Percentiles rank a stretch among this genome's conserved stretches.
Conservation (phyloP, 495 filamentous ascomycete species). For the Hypoxylon perforatum region DNA sequence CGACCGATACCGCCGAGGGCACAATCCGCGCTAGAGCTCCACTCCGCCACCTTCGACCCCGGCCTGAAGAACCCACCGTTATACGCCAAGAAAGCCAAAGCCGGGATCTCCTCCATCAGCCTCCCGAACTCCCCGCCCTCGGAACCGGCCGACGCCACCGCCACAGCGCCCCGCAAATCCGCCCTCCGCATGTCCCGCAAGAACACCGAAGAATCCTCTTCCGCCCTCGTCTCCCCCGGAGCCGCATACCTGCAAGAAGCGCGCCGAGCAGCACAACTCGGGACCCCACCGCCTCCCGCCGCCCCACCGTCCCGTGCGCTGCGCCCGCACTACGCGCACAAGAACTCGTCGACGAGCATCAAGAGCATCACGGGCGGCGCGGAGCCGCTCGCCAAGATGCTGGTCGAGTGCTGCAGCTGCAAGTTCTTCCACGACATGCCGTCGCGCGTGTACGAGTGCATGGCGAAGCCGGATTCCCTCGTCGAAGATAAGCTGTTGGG, state of each 20-base stretch:
- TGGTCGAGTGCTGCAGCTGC: constrained; percentile 85
- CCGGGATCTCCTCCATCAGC: constrained; percentile 36
- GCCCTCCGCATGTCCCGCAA: constrained; percentile 41
- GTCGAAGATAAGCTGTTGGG: constrained; percentile 59
- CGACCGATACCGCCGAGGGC: constrained; percentile 32
- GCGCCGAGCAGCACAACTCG: constrained; percentile 34
- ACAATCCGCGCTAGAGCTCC: constrained; percentile 41
- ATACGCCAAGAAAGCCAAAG: constrained; percentile 38
- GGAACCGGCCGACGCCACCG: constrained; percentile 31
- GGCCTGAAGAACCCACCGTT: constrained; percentile 48
- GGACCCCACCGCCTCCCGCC: constrained; percentile 34
- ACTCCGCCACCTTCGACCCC: constrained; percentile 41
- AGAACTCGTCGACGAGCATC: constrained; percentile 38
- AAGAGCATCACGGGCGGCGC: constrained; percentile 19
- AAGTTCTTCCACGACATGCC: constrained; percentile 86
- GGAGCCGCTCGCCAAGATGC: constrained; percentile 74
- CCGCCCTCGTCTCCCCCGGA: constrained; percentile 32
- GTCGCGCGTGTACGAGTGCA: constrained; percentile 76
- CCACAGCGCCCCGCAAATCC: constrained; percentile 40
- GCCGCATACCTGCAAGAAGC: constrained; percentile 53
- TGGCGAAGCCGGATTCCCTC: constrained; percentile 71
- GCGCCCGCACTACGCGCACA: constrained; percentile 39
- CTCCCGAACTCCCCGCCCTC: constrained; percentile 38
- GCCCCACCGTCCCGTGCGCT: constrained; percentile 35
- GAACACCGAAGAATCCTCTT: constrained; percentile 28